phyloP scores from a whole-genome alignment of 768 basidiomycete genomes.

The Tylopilus cervinicoccineus region DNA sequence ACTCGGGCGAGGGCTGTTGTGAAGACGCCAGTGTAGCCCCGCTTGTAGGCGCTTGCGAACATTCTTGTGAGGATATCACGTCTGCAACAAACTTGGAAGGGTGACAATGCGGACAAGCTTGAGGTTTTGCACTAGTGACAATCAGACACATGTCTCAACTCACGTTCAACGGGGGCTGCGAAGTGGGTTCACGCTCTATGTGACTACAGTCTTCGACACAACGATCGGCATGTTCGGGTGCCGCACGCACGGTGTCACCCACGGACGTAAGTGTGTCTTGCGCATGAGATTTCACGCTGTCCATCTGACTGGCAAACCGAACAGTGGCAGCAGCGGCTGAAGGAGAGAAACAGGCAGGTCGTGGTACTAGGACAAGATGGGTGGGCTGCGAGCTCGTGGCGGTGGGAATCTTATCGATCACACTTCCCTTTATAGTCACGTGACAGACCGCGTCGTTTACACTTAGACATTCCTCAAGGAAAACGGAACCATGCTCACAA shows the following conservation, averaged over 20 bases:
- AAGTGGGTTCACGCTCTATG: constrained; percentile 18
- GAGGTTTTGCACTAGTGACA: constrained; percentile 26
- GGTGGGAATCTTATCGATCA: constrained; percentile 27
- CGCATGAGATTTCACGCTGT: constrained; percentile 7
- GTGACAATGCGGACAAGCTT: constrained; percentile 29
- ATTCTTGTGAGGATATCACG: constrained; percentile 5
- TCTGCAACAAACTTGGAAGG: constrained; percentile 18
- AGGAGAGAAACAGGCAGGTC: constrained; percentile 13
- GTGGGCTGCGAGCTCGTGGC: constrained; percentile 8
- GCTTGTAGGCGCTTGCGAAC: constrained; percentile 17
- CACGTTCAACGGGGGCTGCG: constrained; percentile 30
- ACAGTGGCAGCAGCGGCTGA: background rate
- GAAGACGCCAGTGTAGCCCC: constrained; percentile 4
- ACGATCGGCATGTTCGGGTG: background rate
- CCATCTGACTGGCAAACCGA: constrained; percentile 12
- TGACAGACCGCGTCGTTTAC: constrained; percentile 10
- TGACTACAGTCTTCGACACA: constrained; percentile 7
- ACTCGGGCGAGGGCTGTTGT: constrained; percentile 36
- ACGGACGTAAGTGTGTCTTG: constrained; percentile 4
- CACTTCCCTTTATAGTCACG: constrained; percentile 10
- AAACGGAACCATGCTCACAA: constrained; percentile 49
- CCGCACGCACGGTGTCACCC: constrained; percentile 1
- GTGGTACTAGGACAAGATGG: constrained; percentile 26
- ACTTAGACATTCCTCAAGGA: background rate
- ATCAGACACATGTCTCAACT: constrained; percentile 34